Evolutionary conservation across 345 rosid species (phyloP).

Genomic region (Pistacia atlantica): DNA sequence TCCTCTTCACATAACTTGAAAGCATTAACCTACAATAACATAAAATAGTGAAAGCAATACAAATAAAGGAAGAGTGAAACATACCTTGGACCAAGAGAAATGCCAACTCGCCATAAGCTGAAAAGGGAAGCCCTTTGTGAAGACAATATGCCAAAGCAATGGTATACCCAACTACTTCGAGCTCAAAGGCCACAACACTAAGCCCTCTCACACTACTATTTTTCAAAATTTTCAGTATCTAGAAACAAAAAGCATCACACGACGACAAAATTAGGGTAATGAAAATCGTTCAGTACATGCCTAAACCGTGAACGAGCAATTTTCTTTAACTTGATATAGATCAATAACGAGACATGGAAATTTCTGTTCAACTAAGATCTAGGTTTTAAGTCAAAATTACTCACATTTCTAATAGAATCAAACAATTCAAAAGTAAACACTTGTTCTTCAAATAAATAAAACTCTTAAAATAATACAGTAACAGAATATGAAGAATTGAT

Average conservation of each 20-base stretch:
- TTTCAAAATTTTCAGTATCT: constrained; percentile 87
- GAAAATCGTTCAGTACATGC: neutral
- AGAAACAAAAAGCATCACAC: constrained; percentile 1
- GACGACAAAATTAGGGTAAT: neutral
- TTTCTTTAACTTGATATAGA: neutral
- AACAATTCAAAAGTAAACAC: neutral
- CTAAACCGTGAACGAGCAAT: neutral
- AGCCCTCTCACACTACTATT: constrained; percentile 83
- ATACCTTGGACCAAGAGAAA: constrained; percentile 88
- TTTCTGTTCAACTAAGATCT: neutral
- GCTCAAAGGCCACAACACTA: constrained; percentile 81
- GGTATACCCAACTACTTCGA: constrained; percentile 87
- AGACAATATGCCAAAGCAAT: constrained; percentile 90
- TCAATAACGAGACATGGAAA: neutral
- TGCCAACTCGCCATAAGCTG: constrained; percentile 89
- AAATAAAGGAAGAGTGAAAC: neutral
- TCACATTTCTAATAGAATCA: neutral
- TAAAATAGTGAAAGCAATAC: neutral
- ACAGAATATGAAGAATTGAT: no score
- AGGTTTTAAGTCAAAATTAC: neutral
- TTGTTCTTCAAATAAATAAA: no score
- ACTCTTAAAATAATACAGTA: no score
- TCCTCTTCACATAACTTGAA: neutral
- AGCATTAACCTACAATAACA: neutral
- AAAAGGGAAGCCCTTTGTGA: constrained; percentile 91